Percentiles rank a stretch among this genome's conserved stretches.
These are phyloP conservation scores for Helminthosporium solani DNA, from an alignment of 2,329 filamentous ascomycete species.

Conservation along the genomic window DNA sequence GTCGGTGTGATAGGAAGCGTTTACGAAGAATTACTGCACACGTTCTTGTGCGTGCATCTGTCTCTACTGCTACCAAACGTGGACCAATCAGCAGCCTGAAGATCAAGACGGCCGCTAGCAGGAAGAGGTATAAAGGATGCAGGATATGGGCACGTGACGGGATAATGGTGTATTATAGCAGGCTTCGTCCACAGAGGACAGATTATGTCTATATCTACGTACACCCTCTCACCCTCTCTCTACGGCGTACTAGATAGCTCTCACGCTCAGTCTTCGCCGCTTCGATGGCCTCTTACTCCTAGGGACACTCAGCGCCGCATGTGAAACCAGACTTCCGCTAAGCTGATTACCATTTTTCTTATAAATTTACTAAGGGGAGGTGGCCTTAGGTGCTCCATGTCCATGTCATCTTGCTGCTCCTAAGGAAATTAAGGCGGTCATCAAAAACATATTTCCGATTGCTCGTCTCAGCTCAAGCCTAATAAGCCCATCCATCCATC, in stretches of 20 bases:
- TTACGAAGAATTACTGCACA: slow-evolving; percentile 19
- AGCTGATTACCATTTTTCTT: slow-evolving; percentile 4
- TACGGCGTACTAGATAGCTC: background rate
- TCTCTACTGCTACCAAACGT: too few relatives aligned
- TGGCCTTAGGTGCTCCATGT: too few relatives aligned
- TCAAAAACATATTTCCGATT: background rate
- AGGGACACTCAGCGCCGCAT: too few relatives aligned
- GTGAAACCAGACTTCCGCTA: slow-evolving; percentile 7
- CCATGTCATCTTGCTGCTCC: too few relatives aligned
- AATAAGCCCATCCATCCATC: slow-evolving; percentile 10
- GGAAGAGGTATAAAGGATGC: background rate
- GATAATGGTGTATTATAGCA: too few relatives aligned
- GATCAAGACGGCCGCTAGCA: background rate
- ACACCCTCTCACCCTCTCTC: background rate
- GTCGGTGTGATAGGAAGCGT: slow-evolving; percentile 21
- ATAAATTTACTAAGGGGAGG: slow-evolving; percentile 6
- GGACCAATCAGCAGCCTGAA: slow-evolving; percentile 22
- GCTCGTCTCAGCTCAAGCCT: slow-evolving; percentile 2
- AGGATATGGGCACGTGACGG: too few relatives aligned
- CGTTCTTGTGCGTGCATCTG: slow-evolving; percentile 30
- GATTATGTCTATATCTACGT: background rate
- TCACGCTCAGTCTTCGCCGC: background rate
- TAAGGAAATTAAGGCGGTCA: background rate
- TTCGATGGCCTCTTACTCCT: slow-evolving; percentile 16
- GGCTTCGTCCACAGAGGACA: slow-evolving; percentile 1